phyloP scores from a whole-genome alignment of 106 monocot species.

The Platanthera guangdongensis region DNA sequence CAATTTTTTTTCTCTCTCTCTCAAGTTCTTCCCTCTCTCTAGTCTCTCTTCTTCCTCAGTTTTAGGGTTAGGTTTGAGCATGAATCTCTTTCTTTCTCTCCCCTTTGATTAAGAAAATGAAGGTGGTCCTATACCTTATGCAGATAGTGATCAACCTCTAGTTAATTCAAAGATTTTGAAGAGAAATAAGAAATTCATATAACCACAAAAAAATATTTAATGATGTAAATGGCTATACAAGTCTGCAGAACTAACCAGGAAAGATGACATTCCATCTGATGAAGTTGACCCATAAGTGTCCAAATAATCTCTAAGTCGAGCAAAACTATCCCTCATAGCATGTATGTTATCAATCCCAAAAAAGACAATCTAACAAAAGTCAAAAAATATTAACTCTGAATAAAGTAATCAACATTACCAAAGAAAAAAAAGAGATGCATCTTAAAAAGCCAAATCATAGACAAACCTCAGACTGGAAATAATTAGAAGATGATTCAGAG shows the following conservation, averaged over 20 bases:
- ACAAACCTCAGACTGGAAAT: slow-evolving; percentile 86
- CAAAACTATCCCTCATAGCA: slow-evolving; percentile 91
- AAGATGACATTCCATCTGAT: slow-evolving; percentile 94
- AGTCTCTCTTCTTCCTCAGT: too few species aligned
- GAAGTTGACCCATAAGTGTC: slow-evolving; percentile 91
- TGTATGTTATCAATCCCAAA: slow-evolving; percentile 87
- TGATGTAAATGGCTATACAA: not conserved
- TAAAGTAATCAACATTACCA: not conserved
- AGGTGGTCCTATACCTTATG: too few species aligned
- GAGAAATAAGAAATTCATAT: not conserved
- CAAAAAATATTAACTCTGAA: not conserved
- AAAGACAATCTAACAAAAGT: slow-evolving; percentile 59
- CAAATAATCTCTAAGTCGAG: slow-evolving; percentile 86
- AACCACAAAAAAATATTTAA: not conserved
- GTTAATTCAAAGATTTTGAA: not conserved
- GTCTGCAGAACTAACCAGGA: slow-evolving; percentile 48
- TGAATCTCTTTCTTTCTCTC: too few species aligned
- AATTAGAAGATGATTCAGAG: slow-evolving; percentile 96
- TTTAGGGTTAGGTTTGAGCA: too few species aligned
- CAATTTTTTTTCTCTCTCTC: too few species aligned
- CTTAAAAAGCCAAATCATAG: not conserved
- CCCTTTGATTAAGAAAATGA: too few species aligned
- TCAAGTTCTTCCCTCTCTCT: too few species aligned
- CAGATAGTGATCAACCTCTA: not conserved
- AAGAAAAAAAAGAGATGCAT: not conserved